Evolutionary conservation across 768 basidiomycete genomes (phyloP).

Genomic region (Cystofilobasidium ferigula): DNA sequence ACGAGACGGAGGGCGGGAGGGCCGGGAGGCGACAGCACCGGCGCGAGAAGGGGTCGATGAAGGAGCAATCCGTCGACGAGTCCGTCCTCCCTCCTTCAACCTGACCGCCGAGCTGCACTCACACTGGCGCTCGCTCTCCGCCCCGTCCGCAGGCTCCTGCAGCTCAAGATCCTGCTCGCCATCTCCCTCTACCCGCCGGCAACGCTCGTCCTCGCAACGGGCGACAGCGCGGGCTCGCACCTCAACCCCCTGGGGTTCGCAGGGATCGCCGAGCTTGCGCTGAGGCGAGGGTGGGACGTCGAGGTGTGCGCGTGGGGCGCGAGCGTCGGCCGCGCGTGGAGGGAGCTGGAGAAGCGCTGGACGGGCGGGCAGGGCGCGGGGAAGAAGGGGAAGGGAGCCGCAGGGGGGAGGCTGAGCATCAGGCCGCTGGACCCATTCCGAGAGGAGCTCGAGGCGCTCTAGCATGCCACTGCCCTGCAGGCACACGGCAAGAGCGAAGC

Average conservation of each 20-base stretch:
- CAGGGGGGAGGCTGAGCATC: background rate
- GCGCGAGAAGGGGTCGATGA: constrained; percentile 13
- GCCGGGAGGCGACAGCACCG: background rate
- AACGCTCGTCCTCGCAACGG: constrained; percentile 83
- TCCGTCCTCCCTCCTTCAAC: background rate
- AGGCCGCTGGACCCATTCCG: background rate
- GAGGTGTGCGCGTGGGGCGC: constrained; percentile 83
- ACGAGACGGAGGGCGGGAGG: constrained; percentile 4
- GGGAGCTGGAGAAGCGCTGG: constrained; percentile 28
- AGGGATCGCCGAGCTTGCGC: constrained; percentile 70
- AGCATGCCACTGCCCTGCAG: too few species aligned
- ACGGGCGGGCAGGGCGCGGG: too few species aligned
- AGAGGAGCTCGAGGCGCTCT: background rate
- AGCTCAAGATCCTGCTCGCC: constrained; percentile 81
- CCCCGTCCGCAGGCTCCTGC: constrained; percentile 46
- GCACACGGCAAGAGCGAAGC: too few species aligned
- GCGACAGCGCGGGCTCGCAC: constrained; percentile 83
- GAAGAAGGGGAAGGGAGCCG: too few species aligned
- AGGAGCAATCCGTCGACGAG: constrained; percentile 93
- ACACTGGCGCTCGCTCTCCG: background rate
- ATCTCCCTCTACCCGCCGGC: constrained; percentile 55
- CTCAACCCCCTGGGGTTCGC: constrained; percentile 89
- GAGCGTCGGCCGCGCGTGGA: constrained; percentile 68
- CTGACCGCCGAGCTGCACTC: background rate
- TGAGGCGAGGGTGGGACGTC: constrained; percentile 86